phyloP scores from a whole-genome alignment of 73 alveolate genomes.

The Paramecium sonneborni region DNA sequence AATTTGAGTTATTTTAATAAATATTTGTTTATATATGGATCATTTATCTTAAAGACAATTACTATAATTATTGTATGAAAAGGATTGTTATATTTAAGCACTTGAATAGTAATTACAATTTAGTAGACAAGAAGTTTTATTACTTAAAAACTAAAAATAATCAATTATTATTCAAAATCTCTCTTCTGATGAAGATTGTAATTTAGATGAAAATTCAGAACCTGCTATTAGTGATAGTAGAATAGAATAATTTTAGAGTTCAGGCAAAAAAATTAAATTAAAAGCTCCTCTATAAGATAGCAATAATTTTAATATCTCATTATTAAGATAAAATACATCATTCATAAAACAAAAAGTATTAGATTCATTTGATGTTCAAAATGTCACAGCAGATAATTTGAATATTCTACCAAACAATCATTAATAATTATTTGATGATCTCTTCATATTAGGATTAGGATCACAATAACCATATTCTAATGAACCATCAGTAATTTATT shows the following conservation, averaged over 20 bases:
- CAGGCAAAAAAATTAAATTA: constrained; percentile 2
- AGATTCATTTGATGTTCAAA: constrained; percentile 12
- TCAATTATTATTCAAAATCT: neutral
- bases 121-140: neutral
- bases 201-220: constrained; percentile 8
- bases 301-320: neutral
- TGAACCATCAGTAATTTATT: neutral
- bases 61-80: constrained; percentile 14
- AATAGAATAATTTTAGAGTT: constrained; percentile 2
- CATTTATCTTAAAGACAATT: neutral
- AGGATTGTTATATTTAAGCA: constrained; percentile 48
- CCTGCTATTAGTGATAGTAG: constrained; percentile 18
- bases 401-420: neutral
- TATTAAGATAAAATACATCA: neutral
- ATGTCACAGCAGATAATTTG: neutral
- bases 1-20: constrained; percentile 8
- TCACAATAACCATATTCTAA: neutral
- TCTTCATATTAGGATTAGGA: neutral
- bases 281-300: constrained; percentile 16
- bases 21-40: neutral
- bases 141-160: neutral
- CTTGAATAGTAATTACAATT: constrained; percentile 27
- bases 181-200: neutral
- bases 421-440: constrained; percentile 22
- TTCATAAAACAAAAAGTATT: neutral